A percentile compares a stretch with the other conserved stretches of the same genome.
phyloP scores from a whole-genome alignment of 768 basidiomycete species.

The Phylloporus rhodoxanthus region DNA sequence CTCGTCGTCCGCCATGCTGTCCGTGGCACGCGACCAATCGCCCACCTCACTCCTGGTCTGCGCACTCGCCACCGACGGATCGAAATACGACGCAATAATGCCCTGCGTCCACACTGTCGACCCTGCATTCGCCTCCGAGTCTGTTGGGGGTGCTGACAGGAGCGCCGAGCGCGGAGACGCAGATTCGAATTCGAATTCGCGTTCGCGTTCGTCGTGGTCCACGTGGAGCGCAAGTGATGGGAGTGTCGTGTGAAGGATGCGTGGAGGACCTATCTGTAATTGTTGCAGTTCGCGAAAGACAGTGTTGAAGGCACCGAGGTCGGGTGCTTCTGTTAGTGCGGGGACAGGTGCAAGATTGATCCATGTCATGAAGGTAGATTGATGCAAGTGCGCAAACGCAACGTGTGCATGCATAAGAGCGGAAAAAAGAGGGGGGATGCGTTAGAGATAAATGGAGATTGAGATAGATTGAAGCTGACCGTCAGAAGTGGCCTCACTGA shows the following conservation, averaged over 20 bases:
- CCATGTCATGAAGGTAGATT: slow-evolving; percentile 7
- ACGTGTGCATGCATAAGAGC: neutral
- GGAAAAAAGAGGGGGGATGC: neutral
- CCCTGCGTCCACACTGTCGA: slow-evolving; percentile 65
- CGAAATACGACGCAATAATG: slow-evolving; percentile 54
- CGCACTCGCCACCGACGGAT: slow-evolving; percentile 27
- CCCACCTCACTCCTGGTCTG: slow-evolving; percentile 23
- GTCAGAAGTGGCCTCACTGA: slow-evolving; percentile 52
- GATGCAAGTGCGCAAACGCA: slow-evolving; percentile 1
- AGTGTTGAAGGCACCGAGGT: slow-evolving; percentile 65
- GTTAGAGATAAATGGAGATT: slow-evolving; percentile 1
- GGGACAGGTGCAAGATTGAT: slow-evolving; percentile 1
- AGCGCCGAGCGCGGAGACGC: slow-evolving; percentile 26
- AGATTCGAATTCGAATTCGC: slow-evolving; percentile 22
- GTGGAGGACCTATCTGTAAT: slow-evolving; percentile 42
- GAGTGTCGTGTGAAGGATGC: slow-evolving; percentile 18
- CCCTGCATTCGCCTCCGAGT: slow-evolving; percentile 38
- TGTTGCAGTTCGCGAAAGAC: slow-evolving; percentile 64
- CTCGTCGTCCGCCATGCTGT: slow-evolving; percentile 16
- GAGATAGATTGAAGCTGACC: slow-evolving; percentile 23
- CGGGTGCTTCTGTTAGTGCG: slow-evolving; percentile 48
- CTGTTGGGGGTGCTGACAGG: slow-evolving; percentile 22
- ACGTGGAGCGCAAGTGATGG: slow-evolving; percentile 7
- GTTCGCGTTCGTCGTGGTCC: slow-evolving; percentile 20
- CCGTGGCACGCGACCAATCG: slow-evolving; percentile 23